Conservation (phyloP, 495 filamentous ascomycete genomes). For the Lophiotrema nucula region DNA sequence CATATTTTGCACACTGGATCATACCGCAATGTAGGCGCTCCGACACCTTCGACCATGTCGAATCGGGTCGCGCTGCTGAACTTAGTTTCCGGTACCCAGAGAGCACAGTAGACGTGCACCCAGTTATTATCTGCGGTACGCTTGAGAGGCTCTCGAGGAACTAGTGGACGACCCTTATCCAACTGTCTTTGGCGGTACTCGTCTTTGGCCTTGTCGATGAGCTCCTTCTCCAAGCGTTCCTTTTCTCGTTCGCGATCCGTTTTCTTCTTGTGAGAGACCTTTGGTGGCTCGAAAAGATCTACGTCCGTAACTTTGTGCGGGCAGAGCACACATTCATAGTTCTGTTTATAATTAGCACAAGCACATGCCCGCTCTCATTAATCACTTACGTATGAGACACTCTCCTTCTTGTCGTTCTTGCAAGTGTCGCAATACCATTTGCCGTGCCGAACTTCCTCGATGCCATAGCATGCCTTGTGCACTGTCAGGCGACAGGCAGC, state of each 20-base stretch:
- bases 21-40: conserved; percentile 66
- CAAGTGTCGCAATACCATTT: conserved; percentile 98
- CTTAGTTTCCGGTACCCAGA: conserved; percentile 89
- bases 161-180: conserved; percentile 71
- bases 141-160: conserved; percentile 90
- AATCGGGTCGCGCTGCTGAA: conserved; percentile 80
- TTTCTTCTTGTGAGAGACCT: conserved; percentile 86
- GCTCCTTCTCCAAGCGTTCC: conserved; percentile 78
- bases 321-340: conserved; percentile 90
- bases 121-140: conserved; percentile 92
- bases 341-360: conserved; percentile 48
- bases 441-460: conserved; percentile 64
- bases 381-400: conserved; percentile 73
- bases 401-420: conserved; percentile 82
- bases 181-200: conserved; percentile 81
- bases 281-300: conserved; percentile 81
- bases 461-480: conserved; percentile 90
- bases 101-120: conserved; percentile 92
- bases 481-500: conserved; percentile 75
- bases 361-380: neutral
- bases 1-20: conserved; percentile 82
- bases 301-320: conserved; percentile 73
- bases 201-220: conserved; percentile 67
- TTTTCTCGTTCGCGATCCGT: conserved; percentile 87
- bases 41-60: conserved; percentile 83